phyloP scores from a whole-genome alignment of 495 filamentous ascomycete genomes.

The Daldinia caldariorum region DNA sequence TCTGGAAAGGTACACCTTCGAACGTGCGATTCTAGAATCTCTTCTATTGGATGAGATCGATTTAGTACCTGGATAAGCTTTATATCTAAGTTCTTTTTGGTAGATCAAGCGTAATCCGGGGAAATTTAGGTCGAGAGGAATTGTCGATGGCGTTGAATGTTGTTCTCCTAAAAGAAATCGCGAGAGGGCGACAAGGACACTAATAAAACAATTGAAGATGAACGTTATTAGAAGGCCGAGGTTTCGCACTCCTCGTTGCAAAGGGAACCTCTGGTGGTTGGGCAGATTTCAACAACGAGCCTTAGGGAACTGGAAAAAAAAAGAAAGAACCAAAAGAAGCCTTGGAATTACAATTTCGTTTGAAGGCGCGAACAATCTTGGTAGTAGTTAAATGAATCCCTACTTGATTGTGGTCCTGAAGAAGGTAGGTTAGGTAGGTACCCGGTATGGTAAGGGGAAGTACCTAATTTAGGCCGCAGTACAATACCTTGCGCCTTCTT shows the following conservation, averaged over 20 bases:
- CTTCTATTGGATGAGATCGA: background rate
- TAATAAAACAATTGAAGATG: background rate
- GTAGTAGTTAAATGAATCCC: background rate
- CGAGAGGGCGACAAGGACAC: background rate
- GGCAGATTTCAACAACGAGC: background rate
- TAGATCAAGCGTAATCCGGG: conserved; percentile 3
- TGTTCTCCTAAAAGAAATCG: background rate
- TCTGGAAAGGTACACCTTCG: conserved; percentile 6
- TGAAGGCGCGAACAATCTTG: background rate
- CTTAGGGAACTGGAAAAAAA: conserved; percentile 3
- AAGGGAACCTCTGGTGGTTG: background rate
- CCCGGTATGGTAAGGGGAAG: too few relatives aligned
- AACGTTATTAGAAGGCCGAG: background rate
- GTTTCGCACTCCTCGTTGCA: background rate
- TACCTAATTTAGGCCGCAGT: too few relatives aligned
- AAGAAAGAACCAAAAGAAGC: background rate
- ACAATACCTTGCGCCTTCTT: too few relatives aligned
- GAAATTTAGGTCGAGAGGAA: background rate
- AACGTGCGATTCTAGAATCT: conserved; percentile 8
- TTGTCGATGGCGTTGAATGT: background rate
- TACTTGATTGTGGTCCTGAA: background rate
- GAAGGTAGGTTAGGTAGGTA: background rate
- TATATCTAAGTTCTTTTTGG: background rate
- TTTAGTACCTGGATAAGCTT: background rate
- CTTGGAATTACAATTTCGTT: background rate